phyloP scores from a whole-genome alignment of 2,329 filamentous ascomycete species.

The Aspergillus sp. region DNA sequence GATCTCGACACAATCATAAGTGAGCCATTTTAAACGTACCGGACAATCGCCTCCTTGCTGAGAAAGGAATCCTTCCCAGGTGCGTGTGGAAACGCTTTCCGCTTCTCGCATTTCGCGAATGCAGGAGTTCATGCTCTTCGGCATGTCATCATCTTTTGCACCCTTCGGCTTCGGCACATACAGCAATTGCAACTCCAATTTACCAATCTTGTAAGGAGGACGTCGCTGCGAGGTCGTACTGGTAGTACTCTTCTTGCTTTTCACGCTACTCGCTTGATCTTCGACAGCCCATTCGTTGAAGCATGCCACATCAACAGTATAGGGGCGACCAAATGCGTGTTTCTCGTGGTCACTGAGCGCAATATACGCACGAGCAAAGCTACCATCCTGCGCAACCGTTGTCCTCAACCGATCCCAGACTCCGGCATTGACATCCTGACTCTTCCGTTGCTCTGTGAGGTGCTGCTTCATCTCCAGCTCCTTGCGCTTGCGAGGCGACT shows the following conservation, averaged over 20 bases:
- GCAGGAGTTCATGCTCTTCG: conserved; percentile 97
- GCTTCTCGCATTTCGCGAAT: conserved; percentile 88
- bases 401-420: conserved; percentile 81
- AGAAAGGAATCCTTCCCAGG: conserved; percentile 82
- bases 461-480: conserved; percentile 79
- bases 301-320: conserved; percentile 80
- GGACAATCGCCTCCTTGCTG: conserved; percentile 97
- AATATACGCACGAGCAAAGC: conserved; percentile 88
- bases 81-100: conserved; percentile 67
- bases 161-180: conserved; percentile 91
- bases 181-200: conserved; percentile 84
- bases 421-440: conserved; percentile 46
- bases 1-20: not conserved
- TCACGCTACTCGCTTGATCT: conserved; percentile 74
- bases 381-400: conserved; percentile 81
- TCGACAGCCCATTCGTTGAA: conserved; percentile 99
- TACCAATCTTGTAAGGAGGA: conserved; percentile 94
- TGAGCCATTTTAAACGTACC: conserved; percentile 50
- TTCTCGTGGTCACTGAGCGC: conserved; percentile 88
- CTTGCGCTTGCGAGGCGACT: conserved; percentile 92
- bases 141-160: conserved; percentile 87
- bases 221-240: conserved; percentile 53
- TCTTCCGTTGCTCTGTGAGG: conserved; percentile 68
- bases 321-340: conserved; percentile 77
- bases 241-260: conserved; percentile 73